Conservation (phyloP, 2,329 filamentous ascomycete species). For the Pseudocercospora crystallina region DNA sequence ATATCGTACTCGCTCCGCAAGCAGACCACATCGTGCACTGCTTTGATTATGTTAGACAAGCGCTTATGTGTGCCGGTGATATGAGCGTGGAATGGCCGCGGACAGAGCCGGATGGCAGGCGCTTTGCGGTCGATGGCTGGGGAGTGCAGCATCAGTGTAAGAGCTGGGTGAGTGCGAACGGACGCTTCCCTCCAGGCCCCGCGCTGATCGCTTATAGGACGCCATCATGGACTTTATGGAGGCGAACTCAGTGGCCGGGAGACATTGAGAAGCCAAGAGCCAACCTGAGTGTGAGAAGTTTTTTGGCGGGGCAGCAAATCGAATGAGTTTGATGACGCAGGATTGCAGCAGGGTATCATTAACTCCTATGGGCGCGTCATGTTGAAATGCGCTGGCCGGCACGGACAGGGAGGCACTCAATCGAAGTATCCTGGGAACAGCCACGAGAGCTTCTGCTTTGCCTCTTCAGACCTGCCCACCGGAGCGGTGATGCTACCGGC, state of each 20-base stretch:
- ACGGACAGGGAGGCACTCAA: conserved; percentile 20
- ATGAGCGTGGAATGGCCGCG: conserved; percentile 35
- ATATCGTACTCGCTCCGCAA: conserved; percentile 23
- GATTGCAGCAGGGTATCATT: conserved; percentile 11
- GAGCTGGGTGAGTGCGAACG: conserved; percentile 27
- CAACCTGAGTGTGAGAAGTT: no score
- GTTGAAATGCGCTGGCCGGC: background rate
- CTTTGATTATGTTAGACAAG: conserved; percentile 33
- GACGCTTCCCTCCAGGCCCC: background rate
- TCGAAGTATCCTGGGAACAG: conserved; percentile 80
- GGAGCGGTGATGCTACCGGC: conserved; percentile 82
- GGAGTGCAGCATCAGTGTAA: conserved; percentile 33
- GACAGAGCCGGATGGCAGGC: conserved; percentile 29
- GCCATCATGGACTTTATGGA: conserved; percentile 21
- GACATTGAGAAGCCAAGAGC: no score
- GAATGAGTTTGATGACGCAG: background rate
- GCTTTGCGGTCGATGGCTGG: conserved; percentile 38
- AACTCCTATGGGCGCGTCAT: background rate
- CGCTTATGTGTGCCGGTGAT: conserved; percentile 30
- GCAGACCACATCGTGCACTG: conserved; percentile 32
- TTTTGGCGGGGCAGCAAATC: no score
- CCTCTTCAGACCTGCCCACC: conserved; percentile 69
- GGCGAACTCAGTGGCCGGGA: conserved; percentile 9
- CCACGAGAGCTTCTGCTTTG: conserved; percentile 77
- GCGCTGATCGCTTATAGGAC: conserved; percentile 8